phyloP scores from a whole-genome alignment of 805 yeast species.

The Starmera quercuum region DNA sequence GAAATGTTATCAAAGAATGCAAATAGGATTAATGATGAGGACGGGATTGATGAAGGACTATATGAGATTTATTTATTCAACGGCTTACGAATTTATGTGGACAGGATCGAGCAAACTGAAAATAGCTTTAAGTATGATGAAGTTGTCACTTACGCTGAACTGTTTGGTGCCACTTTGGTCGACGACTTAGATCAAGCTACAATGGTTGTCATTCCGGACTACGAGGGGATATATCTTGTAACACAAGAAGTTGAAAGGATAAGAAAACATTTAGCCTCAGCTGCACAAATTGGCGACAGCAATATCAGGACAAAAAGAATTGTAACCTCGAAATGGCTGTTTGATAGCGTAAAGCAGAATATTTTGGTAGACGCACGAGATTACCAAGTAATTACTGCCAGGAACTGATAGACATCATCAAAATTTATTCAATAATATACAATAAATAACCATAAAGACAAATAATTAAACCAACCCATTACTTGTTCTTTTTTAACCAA shows the following conservation, averaged over 20 bases:
- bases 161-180: constrained; percentile 38
- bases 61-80: constrained; percentile 25
- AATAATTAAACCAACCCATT: neutral
- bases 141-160: constrained; percentile 21
- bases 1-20: neutral
- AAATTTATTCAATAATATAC: neutral
- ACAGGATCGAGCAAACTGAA: constrained; percentile 6
- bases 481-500: neutral
- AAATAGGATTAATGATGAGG: constrained; percentile 1
- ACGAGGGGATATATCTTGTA: constrained; percentile 1
- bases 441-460: neutral
- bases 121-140: constrained; percentile 7
- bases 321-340: constrained; percentile 30
- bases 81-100: constrained; percentile 26
- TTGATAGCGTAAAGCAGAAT: constrained; percentile 22
- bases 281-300: constrained; percentile 1
- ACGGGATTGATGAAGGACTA: constrained; percentile 11
- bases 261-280: constrained; percentile 7
- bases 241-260: constrained; percentile 2
- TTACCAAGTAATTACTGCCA: constrained; percentile 9
- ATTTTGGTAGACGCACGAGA: constrained; percentile 25
- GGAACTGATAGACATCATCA: neutral
- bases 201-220: constrained; percentile 30
- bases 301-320: constrained; percentile 22
- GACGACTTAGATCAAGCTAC: constrained; percentile 25